phyloP scores from a whole-genome alignment of 139 green algal genomes.

The Chlamydomonas sphaeroides region DNA sequence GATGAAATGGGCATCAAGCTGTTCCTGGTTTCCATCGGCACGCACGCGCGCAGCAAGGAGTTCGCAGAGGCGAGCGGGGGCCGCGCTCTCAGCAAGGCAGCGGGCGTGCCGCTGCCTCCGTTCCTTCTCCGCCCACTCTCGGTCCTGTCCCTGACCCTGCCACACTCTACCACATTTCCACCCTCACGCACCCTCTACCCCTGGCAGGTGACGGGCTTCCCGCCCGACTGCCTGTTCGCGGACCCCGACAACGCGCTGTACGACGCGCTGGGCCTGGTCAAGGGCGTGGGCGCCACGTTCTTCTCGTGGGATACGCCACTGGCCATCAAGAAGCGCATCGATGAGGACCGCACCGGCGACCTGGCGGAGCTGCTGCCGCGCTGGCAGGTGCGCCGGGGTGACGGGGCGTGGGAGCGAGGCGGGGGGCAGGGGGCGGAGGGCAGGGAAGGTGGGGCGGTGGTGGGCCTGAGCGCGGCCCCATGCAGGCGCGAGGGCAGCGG shows the following conservation, averaged over 20 bases:
- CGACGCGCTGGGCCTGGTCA: conserved; percentile 75
- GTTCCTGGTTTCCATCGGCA: conserved; percentile 84
- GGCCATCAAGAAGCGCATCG: conserved; percentile 63
- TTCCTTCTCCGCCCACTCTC: too few relatives aligned
- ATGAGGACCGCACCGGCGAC: conserved; percentile 57
- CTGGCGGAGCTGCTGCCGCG: conserved; percentile 66
- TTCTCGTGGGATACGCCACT: conserved; percentile 65
- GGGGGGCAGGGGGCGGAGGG: too few relatives aligned
- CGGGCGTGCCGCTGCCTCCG: too few relatives aligned
- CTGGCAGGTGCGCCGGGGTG: conserved; percentile 70
- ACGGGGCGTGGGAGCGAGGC: conserved; percentile 63
- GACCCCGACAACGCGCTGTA: conserved; percentile 84
- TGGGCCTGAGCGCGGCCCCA: too few relatives aligned
- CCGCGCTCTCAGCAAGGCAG: too few relatives aligned
- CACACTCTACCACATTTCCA: too few relatives aligned
- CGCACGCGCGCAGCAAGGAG: conserved; percentile 65
- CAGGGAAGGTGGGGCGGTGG: too few relatives aligned
- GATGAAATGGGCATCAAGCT: conserved; percentile 71
- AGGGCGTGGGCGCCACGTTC: conserved; percentile 53
- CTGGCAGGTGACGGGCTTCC: not conserved
- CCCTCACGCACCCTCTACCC: not conserved
- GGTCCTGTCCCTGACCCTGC: too few relatives aligned
- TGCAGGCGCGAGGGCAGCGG: too few relatives aligned
- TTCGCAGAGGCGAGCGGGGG: conserved; percentile 58
- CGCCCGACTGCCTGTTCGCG: conserved; percentile 17